phyloP scores from a whole-genome alignment of 805 yeast genomes.

The Blastobotrys americana region DNA sequence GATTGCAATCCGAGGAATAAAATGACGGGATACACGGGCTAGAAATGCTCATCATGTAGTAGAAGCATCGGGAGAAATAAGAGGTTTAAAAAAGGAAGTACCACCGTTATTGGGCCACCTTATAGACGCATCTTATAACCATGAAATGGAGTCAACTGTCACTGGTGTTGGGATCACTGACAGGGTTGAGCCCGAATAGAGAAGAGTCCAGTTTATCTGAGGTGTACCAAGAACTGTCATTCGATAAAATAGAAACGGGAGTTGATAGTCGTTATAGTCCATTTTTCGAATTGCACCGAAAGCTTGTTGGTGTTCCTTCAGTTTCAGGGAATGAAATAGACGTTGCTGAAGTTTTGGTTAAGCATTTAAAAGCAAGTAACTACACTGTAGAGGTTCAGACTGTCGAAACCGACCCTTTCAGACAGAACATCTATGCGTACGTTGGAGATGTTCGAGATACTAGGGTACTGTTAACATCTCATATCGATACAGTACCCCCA shows the following conservation, averaged over 20 bases:
- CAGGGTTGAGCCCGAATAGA: neutral
- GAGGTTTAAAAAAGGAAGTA: no score
- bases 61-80: no score
- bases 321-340: slow-evolving; percentile 31
- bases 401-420: slow-evolving; percentile 28
- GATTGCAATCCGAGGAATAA: no score
- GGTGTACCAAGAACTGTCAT: no score
- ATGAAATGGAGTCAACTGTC: neutral
- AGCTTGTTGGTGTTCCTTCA: slow-evolving; percentile 27
- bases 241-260: no score
- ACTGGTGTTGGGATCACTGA: neutral
- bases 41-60: no score
- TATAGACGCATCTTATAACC: no score
- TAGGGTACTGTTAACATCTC: slow-evolving; percentile 50
- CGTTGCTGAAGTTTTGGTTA: slow-evolving; percentile 36
- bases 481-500: slow-evolving; percentile 70
- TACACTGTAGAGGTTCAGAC: slow-evolving; percentile 45
- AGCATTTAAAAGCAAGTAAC: slow-evolving; percentile 37
- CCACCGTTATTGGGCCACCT: no score
- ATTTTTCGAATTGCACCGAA: slow-evolving; percentile 6
- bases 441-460: slow-evolving; percentile 40
- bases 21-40: no score
- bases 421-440: slow-evolving; percentile 54
- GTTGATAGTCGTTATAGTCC: neutral
- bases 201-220: no score